Evolutionary conservation across 345 rosid species (phyloP).

Genomic region (Camelina laxa): DNA sequence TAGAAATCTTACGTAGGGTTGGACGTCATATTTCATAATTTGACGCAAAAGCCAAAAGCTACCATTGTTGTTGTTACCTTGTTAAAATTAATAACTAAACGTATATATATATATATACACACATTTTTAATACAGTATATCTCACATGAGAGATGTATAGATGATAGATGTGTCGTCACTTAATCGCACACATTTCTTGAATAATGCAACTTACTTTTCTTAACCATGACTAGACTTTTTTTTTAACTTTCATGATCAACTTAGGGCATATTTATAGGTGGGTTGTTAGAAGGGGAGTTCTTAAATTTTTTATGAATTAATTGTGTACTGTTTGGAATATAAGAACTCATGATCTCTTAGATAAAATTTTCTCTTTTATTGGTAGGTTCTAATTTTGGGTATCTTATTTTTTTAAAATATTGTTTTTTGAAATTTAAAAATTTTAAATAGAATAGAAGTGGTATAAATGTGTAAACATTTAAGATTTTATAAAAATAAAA

Average conservation of each 20-base stretch:
- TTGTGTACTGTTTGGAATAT: too few relatives aligned
- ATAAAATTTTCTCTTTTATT: too few relatives aligned
- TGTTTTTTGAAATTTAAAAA: too few relatives aligned
- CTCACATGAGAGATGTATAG: background rate
- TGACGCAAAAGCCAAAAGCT: background rate
- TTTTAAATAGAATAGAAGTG: too few relatives aligned
- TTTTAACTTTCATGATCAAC: background rate
- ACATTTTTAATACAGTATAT: background rate
- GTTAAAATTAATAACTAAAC: conserved; percentile 13
- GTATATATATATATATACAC: background rate
- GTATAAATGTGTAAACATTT: too few relatives aligned
- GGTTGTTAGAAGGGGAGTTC: too few relatives aligned
- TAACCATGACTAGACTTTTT: conserved; percentile 10
- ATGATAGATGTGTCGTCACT: background rate
- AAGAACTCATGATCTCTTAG: too few relatives aligned
- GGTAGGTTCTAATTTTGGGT: too few relatives aligned
- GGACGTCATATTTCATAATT: conserved; percentile 12
- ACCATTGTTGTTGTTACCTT: background rate
- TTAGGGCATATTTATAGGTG: too few relatives aligned
- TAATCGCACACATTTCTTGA: conserved; percentile 23
- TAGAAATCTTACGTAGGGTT: background rate
- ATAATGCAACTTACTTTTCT: background rate
- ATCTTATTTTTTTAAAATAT: too few relatives aligned
- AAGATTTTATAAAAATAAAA: too few relatives aligned
- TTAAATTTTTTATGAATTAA: too few relatives aligned